Evolutionary conservation across 1,284 basidiomycete genomes (phyloP).

Genomic region (Malassezia brasiliensis): DNA sequence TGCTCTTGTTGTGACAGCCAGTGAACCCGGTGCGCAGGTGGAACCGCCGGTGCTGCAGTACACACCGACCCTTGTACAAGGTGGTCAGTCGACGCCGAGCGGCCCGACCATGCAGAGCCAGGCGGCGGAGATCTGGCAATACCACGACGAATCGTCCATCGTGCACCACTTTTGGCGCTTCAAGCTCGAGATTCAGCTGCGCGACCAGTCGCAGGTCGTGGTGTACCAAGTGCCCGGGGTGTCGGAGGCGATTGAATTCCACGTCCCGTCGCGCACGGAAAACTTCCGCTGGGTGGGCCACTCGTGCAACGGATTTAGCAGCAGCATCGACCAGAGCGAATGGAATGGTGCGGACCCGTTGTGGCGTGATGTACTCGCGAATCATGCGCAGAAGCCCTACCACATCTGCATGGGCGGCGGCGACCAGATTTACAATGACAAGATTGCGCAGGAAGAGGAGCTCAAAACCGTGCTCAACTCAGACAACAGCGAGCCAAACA

Average conservation of each 20-base stretch:
- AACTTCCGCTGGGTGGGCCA: constrained; percentile 86
- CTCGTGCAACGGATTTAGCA: constrained; percentile 58
- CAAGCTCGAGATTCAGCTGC: constrained; percentile 70
- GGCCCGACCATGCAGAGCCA: constrained; percentile 28
- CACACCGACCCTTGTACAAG: constrained; percentile 5
- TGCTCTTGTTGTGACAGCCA: constrained; percentile 52
- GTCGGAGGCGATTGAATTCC: constrained; percentile 56
- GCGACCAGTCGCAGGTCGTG: constrained; percentile 64
- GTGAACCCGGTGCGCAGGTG: constrained; percentile 58
- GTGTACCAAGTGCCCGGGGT: constrained; percentile 55
- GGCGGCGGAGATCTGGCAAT: constrained; percentile 71
- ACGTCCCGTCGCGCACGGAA: constrained; percentile 67
- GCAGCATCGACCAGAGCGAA: constrained; percentile 51
- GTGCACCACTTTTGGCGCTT: constrained; percentile 92
- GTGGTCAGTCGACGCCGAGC: constrained; percentile 13
- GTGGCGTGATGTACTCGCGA: constrained; percentile 78
- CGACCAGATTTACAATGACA: constrained; percentile 44
- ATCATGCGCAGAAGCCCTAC: constrained; percentile 70
- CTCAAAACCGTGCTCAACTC: constrained; percentile 69
- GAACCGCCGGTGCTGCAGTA: constrained; percentile 59
- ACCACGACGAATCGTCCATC: constrained; percentile 55
- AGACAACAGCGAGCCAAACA: constrained; percentile 60
- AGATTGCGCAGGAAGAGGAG: constrained; percentile 46
- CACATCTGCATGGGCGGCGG: constrained; percentile 71
- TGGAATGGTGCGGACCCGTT: constrained; percentile 53